phyloP scores from a whole-genome alignment of 768 basidiomycete species.

The Russula sp. region DNA sequence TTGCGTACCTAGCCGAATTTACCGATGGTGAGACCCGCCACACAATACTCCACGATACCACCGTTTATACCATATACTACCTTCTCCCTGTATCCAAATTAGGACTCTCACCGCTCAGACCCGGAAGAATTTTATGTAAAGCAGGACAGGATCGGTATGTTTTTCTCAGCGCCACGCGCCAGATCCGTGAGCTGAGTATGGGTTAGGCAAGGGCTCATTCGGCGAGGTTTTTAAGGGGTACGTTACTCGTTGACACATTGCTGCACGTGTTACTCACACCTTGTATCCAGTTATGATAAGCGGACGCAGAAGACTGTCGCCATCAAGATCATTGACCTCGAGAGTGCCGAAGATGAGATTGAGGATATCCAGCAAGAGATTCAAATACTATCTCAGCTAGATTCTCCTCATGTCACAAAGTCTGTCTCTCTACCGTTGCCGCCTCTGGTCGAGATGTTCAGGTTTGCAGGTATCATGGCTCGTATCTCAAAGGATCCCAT shows the following conservation, averaged over 20 bases:
- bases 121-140: constrained; percentile 96
- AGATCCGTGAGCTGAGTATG: constrained; percentile 6
- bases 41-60: neutral
- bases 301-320: constrained; percentile 95
- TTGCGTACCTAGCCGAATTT: constrained; percentile 4
- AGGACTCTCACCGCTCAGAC: constrained; percentile 73
- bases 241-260: constrained; percentile 22
- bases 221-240: constrained; percentile 99
- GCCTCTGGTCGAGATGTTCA: constrained; percentile 13
- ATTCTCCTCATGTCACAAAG: constrained; percentile 96
- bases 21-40: constrained; percentile 25
- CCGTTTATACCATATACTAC: constrained; percentile 13
- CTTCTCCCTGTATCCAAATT: constrained; percentile 18
- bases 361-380: constrained; percentile 99
- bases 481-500: constrained; percentile 89
- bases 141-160: constrained; percentile 91
- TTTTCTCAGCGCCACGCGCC: constrained; percentile 15
- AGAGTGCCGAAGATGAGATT: constrained; percentile 98
- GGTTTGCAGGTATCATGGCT: constrained; percentile 79
- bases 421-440: constrained; percentile 36
- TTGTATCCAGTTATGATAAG: constrained; percentile 71
- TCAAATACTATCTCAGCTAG: constrained; percentile 92
- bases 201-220: constrained; percentile 91
- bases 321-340: constrained; percentile 99
- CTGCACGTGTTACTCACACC: constrained; percentile 6